These are phyloP conservation scores for Dactylis glomerata DNA, from an alignment of 176 grass and related monocot species.

Conservation along the genomic window DNA sequence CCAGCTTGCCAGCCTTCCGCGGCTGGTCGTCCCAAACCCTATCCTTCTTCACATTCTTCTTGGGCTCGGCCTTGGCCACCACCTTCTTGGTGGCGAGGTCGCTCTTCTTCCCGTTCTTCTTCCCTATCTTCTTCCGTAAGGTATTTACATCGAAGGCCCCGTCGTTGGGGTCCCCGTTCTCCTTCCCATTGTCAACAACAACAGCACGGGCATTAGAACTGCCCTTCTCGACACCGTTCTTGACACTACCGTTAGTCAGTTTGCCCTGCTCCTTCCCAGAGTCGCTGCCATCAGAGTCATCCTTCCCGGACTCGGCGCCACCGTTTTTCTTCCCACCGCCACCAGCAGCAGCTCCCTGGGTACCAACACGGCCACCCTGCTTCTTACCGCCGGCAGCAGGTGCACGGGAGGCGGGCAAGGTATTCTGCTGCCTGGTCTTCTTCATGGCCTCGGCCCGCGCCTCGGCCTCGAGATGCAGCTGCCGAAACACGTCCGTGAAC, in stretches of 20 bases:
- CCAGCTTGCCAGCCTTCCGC: slow-evolving; percentile 51
- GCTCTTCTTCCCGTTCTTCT: slow-evolving; percentile 40
- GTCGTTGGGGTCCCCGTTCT: slow-evolving; percentile 61
- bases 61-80: slow-evolving; percentile 34
- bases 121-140: slow-evolving; percentile 41
- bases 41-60: slow-evolving; percentile 60
- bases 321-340: slow-evolving; percentile 25
- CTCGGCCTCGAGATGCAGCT: slow-evolving; percentile 87
- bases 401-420: not conserved
- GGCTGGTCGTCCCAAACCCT: slow-evolving; percentile 86
- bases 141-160: slow-evolving; percentile 98
- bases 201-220: not conserved
- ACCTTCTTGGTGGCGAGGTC: slow-evolving; percentile 2
- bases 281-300: slow-evolving; percentile 37
- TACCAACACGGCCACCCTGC: not conserved
- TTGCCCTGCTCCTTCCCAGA: slow-evolving; percentile 6
- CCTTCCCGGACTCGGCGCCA: slow-evolving; percentile 30
- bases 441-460: slow-evolving; percentile 77
- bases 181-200: slow-evolving; percentile 49
- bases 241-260: slow-evolving; percentile 35
- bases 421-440: slow-evolving; percentile 63
- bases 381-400: not conserved
- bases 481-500: slow-evolving; percentile 63
- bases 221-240: slow-evolving; percentile 13
- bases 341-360: not conserved